These are phyloP conservation scores for Diaporthe helianthi DNA, from an alignment of 2,329 filamentous ascomycete genomes.

Conservation along the genomic window DNA sequence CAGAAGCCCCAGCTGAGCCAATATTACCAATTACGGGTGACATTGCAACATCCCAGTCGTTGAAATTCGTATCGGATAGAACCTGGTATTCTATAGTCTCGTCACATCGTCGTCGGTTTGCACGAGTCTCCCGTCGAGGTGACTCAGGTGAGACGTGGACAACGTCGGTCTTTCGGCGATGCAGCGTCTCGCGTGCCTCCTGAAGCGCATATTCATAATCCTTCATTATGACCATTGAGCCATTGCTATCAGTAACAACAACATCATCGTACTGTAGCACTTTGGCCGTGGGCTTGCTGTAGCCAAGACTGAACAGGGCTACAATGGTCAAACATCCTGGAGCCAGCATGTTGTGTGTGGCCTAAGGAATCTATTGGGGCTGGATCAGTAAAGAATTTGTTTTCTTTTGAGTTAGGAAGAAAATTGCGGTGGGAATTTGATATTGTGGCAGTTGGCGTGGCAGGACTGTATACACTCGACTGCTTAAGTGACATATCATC, in stretches of 20 bases:
- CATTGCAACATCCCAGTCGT: conserved; percentile 49
- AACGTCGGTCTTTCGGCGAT: conserved; percentile 8
- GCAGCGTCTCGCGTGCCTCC: conserved; percentile 27
- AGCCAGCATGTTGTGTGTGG: not conserved
- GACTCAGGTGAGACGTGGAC: not conserved
- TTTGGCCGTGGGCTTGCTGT: conserved; percentile 10
- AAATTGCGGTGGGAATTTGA: not conserved
- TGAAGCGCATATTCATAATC: conserved; percentile 37
- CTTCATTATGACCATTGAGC: conserved; percentile 40
- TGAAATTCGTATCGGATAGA: conserved; percentile 41
- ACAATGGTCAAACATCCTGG: not conserved
- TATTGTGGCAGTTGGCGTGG: not conserved
- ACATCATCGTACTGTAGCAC: conserved; percentile 38
- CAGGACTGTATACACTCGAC: too few relatives aligned
- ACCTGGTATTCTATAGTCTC: conserved; percentile 40
- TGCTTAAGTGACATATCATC: too few relatives aligned
- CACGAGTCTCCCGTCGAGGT: not conserved
- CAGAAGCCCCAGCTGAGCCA: conserved; percentile 39
- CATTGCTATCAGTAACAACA: conserved; percentile 39
- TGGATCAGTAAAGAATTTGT: not conserved
- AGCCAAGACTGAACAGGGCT: conserved; percentile 14
- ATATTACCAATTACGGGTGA: conserved; percentile 45
- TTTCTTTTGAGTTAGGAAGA: not conserved
- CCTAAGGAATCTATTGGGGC: not conserved
- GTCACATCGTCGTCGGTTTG: conserved; percentile 33